phyloP scores from a whole-genome alignment of 2,329 filamentous ascomycete genomes.

The Ascochyta fabae region DNA sequence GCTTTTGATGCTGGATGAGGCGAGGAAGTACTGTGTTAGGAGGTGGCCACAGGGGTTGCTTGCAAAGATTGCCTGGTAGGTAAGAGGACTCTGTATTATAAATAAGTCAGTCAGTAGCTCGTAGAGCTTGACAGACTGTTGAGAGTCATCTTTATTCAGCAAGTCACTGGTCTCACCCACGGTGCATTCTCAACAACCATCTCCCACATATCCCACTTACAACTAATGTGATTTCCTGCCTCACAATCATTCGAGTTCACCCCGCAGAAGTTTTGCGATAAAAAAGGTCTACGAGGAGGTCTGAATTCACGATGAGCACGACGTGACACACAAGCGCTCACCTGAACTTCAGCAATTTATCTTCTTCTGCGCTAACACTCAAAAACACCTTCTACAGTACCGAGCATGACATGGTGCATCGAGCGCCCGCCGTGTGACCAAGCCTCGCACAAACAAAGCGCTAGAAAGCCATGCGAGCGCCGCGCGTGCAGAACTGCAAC shows the following conservation, averaged over 20 bases:
- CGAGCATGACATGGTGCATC: neutral
- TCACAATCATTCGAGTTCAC: neutral
- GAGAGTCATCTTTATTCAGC: neutral
- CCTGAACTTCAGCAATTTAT: too few species aligned
- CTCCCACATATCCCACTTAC: neutral
- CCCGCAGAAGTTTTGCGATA: too few species aligned
- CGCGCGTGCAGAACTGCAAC: slow-evolving; percentile 5
- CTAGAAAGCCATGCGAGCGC: slow-evolving; percentile 5
- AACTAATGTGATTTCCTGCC: slow-evolving; percentile 1
- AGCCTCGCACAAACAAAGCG: neutral
- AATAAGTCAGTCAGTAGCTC: neutral
- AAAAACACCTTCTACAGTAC: neutral
- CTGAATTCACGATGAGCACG: too few species aligned
- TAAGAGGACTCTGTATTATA: too few species aligned
- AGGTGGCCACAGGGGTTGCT: slow-evolving; percentile 64
- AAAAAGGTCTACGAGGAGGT: too few species aligned
- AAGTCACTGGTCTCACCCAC: too few species aligned
- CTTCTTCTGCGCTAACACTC: neutral
- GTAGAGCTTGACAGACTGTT: neutral
- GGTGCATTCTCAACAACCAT: too few species aligned
- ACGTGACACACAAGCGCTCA: too few species aligned
- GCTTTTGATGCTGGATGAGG: slow-evolving; percentile 70
- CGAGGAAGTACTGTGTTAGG: slow-evolving; percentile 67
- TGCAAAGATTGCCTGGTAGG: slow-evolving; percentile 69
- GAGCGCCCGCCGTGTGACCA: neutral